These are phyloP conservation scores for Torulaspora franciscae DNA, from an alignment of 805 yeast genomes.

Conservation along the genomic window DNA sequence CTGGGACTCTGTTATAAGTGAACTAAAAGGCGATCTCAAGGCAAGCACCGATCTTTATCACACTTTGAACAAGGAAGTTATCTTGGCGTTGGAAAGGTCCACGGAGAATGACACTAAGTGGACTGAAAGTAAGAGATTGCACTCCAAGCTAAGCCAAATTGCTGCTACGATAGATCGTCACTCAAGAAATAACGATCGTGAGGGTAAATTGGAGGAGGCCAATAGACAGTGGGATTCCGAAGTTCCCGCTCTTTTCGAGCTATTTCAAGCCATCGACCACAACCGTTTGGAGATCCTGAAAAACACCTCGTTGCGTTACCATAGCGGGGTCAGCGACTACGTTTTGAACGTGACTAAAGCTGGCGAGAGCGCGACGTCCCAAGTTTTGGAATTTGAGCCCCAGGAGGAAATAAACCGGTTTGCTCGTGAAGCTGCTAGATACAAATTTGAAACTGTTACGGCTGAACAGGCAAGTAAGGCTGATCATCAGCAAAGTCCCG, in stretches of 20 bases:
- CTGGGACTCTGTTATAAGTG: slow-evolving; percentile 43
- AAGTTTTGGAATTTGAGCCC: slow-evolving; percentile 60
- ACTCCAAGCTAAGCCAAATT: slow-evolving; percentile 41
- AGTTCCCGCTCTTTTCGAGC: slow-evolving; percentile 72
- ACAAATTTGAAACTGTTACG: slow-evolving; percentile 19
- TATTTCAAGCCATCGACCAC: slow-evolving; percentile 67
- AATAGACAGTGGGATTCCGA: slow-evolving; percentile 67
- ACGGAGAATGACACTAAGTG: slow-evolving; percentile 51
- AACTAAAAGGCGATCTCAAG: slow-evolving; percentile 43
- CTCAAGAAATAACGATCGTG: slow-evolving; percentile 38
- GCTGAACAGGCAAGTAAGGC: slow-evolving; percentile 1
- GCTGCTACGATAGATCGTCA: slow-evolving; percentile 41
- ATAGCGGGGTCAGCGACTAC: slow-evolving; percentile 55
- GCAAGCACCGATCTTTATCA: slow-evolving; percentile 47
- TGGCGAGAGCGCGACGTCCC: slow-evolving; percentile 62
- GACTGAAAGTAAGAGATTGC: slow-evolving; percentile 48
- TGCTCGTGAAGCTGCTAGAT: slow-evolving; percentile 40
- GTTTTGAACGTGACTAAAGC: slow-evolving; percentile 42
- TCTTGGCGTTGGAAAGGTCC: slow-evolving; percentile 50
- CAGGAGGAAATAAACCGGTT: slow-evolving; percentile 54
- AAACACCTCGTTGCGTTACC: slow-evolving; percentile 59
- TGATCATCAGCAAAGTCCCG: slow-evolving; percentile 6
- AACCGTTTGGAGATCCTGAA: slow-evolving; percentile 58
- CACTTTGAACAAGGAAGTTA: slow-evolving; percentile 48
- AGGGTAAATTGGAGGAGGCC: slow-evolving; percentile 40